Base-by-base conservation (phyloP, 352 stramenopile genomes). In the Pythium scleroteichum region DNA sequence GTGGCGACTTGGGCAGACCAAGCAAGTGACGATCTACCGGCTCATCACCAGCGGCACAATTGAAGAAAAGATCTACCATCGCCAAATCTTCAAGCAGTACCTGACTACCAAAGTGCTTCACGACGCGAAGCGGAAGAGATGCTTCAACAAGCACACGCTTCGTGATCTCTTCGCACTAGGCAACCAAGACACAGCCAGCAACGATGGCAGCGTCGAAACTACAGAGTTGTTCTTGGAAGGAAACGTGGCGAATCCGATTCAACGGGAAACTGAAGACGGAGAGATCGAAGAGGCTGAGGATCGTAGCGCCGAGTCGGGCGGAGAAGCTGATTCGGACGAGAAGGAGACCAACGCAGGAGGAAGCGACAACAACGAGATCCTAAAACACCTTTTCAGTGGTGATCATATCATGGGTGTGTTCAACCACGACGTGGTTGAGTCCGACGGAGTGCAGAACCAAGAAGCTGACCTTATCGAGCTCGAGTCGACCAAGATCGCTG, bases 61-160 rank as follows among this genome's bases (percentile, higher is more conserved):
- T 57, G 98, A 99, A 76, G 98, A 99, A 68, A 99, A 99, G 64
- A 99, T 99, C 46, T 99, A 99, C 75, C 97, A 99, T 61, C 76
- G 97, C 0, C 95, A 98, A 72, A 99, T 99, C 47, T 99, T 99
- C 82, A 99, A 99, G 72, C 97, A 98, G 69, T 97, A 98, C 32
- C 64, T 99, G 17, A 98, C 96, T 0, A 98, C 98, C 64, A 97
- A 97, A 55, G 92, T 99, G 2, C 73, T 99, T 42, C 92, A 97
- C 41, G 96, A 99, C 68, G 90, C 97, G 24, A 98, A 98, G 63
- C 96, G 98, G 57, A 95, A 95, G 69, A 84, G 96, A 0, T 96
- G 98, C 26, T 99, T 99, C 67, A 98, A 97, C 54, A 92, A 98
- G 46, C 95, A 97, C 64, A 94, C 98, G 55, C 75, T 99, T 38